Base-by-base conservation (phyloP, 345 rosid genomes). In the Melastoma malabathricum region DNA sequence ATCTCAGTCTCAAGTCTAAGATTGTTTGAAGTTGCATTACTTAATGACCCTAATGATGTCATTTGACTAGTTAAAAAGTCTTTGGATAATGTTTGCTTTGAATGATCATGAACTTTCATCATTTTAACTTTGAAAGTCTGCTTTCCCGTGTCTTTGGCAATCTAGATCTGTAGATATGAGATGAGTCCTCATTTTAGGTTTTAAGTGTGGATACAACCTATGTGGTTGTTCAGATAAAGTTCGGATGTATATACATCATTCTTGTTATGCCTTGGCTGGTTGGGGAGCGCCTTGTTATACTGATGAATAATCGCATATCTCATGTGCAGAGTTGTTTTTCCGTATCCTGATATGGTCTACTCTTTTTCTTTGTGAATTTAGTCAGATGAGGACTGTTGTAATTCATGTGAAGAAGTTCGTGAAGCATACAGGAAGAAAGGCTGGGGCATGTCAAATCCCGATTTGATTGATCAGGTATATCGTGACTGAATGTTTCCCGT, bases 361-460 rank as follows among this genome's bases (percentile, higher is more conserved):
- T 44, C 61, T 49, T 45, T 25, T 46, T 3, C 55, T 10, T 10
- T 16, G 22, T 64, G 51, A 34, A 34, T 34, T 34, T 66, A 84
- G 97, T 22, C 81, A 57, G 87, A 79, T 69, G 93, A 89, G 25
- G 80, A 89, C 56, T 89, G 95, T 34, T 89, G 97, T 63, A 85
- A 85, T 71, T 50, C 74, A 43, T 89, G 95, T 59, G 97, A 89
- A 65, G 97, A 85, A 34, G 95, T 89, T 59, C 97, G 85, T 58
- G 95, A 85, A 77, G 95, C 97, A 62, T 89, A 89, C 64, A 68
- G 87, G 64, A 85, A 78, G 77, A 89, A 89, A 77, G 97, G 97
- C 20, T 89, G 95, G 97, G 93, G 83, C 0, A 39, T 89, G 50
- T 66, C 95, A 46, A 80, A 85, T 75, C 89, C 89, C 10, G 93